Base-by-base conservation (phyloP, 2,329 filamentous ascomycete genomes). In the Boeremia exigua region DNA sequence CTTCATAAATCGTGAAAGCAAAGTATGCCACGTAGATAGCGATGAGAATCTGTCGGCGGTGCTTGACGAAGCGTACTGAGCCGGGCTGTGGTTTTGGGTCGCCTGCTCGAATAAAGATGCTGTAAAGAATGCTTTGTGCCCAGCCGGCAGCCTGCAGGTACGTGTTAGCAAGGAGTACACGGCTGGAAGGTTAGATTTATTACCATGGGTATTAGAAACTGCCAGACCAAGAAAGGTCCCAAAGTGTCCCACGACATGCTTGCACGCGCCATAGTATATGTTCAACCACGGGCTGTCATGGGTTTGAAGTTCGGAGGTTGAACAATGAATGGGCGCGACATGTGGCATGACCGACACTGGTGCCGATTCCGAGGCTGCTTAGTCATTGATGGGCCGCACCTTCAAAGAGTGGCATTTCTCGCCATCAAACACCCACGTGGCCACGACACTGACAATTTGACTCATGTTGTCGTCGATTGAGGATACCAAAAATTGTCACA, bases 1-100 rank as follows among this genome's bases (percentile, higher is more conserved):
- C 89, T 78, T 98, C 94, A 79, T 93, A 95, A 68, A 98, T 86
- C 42, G 92, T 96, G 81, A 96, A 97, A 62, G 89, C 78, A 33
- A 98, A 90, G 79, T 98, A 99, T 58, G 85, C 79, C 44, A 88
- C 81, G 46, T 98, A 88, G 68, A 98, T 91, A 65, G 88, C 80
- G 71, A 94, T 88, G 74, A 95, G 88, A 73, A 97, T 94, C 66
- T 87, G 85, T 54, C 90, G 89, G 57, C 92, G 88, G 79, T 98
- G 91, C 54, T 84, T 82, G 60, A 83, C 81, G 74, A 86, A 91
- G 62, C 87, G 87, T 2, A 86, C 82, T n/a, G 84, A 81, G 74
- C 90, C 85, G 32, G 89, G 85, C 63, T 78, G 54, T 78, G 85
- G 94, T 56, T 89, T 90, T 12, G 90, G 90, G 59, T 92, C 88